These are phyloP conservation scores for Pezicula neosporulosa DNA, from an alignment of 2,329 filamentous ascomycete genomes.

Conservation along the genomic window DNA sequence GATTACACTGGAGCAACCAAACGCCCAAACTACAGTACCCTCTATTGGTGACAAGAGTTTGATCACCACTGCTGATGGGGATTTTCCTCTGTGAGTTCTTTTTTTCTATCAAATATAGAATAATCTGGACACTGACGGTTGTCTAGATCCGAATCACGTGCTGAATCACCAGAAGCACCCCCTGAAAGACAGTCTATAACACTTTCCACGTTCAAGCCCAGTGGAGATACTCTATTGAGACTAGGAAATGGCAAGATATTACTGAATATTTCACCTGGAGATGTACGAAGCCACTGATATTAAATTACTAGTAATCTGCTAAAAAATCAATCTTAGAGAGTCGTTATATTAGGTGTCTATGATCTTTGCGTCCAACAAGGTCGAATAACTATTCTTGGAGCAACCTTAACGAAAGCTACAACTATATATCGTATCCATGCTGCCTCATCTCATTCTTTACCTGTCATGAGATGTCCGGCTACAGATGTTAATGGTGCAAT, in stretches of 20 bases:
- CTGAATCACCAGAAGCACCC: slow-evolving; percentile 15
- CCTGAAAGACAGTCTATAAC: slow-evolving; percentile 33
- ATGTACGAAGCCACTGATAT: slow-evolving; percentile 33
- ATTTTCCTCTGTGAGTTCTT: slow-evolving; percentile 10
- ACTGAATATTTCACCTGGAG: slow-evolving; percentile 43
- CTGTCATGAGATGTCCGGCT: slow-evolving; percentile 52
- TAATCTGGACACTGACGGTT: slow-evolving; percentile 27
- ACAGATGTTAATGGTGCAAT: slow-evolving; percentile 48
- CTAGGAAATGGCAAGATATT: slow-evolving; percentile 35
- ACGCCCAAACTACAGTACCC: no score
- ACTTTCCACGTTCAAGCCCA: slow-evolving; percentile 40
- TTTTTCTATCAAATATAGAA: neutral
- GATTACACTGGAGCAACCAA: no score
- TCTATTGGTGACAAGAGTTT: no score
- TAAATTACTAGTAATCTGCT: slow-evolving; percentile 3
- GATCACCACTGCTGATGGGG: no score
- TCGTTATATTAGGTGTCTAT: slow-evolving; percentile 66
- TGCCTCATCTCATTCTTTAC: slow-evolving; percentile 66
- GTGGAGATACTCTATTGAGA: slow-evolving; percentile 39
- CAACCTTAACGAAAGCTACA: slow-evolving; percentile 49
- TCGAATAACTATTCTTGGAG: slow-evolving; percentile 61
- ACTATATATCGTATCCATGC: slow-evolving; percentile 57
- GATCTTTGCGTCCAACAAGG: slow-evolving; percentile 60
- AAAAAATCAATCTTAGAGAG: slow-evolving; percentile 40
- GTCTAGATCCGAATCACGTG: slow-evolving; percentile 20